Conservation (phyloP, 2,329 filamentous ascomycete genomes). For the Ophiostoma piceae region DNA sequence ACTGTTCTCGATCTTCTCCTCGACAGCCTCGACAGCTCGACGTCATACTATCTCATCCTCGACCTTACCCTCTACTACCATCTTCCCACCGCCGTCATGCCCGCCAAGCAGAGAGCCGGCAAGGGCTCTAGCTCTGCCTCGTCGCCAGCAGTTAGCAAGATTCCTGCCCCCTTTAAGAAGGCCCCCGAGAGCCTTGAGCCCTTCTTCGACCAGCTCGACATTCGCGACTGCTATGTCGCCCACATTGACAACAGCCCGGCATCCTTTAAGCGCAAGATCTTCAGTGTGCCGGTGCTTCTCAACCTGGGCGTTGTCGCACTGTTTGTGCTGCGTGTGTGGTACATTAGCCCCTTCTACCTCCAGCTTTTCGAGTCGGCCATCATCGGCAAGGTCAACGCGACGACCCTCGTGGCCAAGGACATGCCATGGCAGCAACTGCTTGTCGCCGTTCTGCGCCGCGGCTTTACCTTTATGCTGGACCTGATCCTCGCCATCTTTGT, state of each 20-base stretch:
- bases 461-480: conserved; percentile 65
- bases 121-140: conserved; percentile 25
- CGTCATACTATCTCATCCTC: not conserved
- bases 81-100: not conserved
- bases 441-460: conserved; percentile 55
- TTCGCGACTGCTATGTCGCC: conserved; percentile 71
- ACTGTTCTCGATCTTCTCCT: not conserved
- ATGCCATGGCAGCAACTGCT: conserved; percentile 54
- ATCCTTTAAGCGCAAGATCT: conserved; percentile 75
- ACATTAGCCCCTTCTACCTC: conserved; percentile 68
- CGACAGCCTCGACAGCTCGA: conserved; percentile 23
- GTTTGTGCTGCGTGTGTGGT: conserved; percentile 63
- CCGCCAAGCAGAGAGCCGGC: conserved; percentile 28
- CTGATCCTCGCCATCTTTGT: conserved; percentile 63
- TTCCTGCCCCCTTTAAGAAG: conserved; percentile 62
- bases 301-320: conserved; percentile 63
- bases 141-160: conserved; percentile 28
- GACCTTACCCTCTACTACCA: not conserved
- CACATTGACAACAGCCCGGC: conserved; percentile 70
- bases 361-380: conserved; percentile 58
- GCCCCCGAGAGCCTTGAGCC: conserved; percentile 58
- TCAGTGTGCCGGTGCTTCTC: conserved; percentile 69
- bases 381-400: conserved; percentile 57
- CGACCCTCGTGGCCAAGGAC: conserved; percentile 55
- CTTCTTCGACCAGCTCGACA: conserved; percentile 62